A percentile compares a stretch with the other conserved stretches of the same genome.
Evolutionary conservation across 1,284 basidiomycete species (phyloP).

Genomic region (Cutaneotrichosporon sp.): DNA sequence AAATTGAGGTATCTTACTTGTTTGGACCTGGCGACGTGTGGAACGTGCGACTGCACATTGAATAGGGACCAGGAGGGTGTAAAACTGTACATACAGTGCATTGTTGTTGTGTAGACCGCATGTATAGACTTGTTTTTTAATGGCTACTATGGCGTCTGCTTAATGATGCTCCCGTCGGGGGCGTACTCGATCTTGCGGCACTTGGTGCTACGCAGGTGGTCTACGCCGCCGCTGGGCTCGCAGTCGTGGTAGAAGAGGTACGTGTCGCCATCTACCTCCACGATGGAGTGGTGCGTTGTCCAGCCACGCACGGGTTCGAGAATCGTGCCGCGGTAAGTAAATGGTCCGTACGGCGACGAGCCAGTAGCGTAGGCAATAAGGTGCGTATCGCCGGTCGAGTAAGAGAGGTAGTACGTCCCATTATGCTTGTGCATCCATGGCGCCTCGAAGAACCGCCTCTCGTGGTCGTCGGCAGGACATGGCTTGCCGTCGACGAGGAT

Average conservation of each 20-base stretch:
- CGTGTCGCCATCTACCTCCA: constrained; percentile 30
- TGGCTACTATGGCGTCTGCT: constrained; percentile 11
- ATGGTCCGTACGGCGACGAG: constrained; percentile 29
- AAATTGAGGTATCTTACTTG: neutral
- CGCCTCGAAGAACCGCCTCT: constrained; percentile 40
- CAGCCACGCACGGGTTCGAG: constrained; percentile 36
- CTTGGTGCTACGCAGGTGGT: constrained; percentile 34
- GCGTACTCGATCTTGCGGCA: constrained; percentile 31
- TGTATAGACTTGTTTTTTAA: neutral
- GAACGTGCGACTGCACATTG: neutral
- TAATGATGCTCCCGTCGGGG: constrained; percentile 14
- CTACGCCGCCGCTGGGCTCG: constrained; percentile 31
- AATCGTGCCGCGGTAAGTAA: constrained; percentile 33
- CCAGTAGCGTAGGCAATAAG: constrained; percentile 32
- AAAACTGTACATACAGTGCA: neutral
- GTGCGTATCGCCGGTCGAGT: constrained; percentile 40
- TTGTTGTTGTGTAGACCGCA: too few species aligned
- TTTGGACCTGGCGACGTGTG: neutral
- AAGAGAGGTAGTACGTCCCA: constrained; percentile 37
- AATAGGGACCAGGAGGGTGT: neutral
- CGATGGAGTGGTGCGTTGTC: constrained; percentile 39
- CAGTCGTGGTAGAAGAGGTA: constrained; percentile 42
- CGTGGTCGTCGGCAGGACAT: constrained; percentile 32
- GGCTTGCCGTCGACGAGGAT: constrained; percentile 26
- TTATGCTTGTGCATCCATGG: constrained; percentile 38